Conservation (phyloP, 2,329 filamentous ascomycete genomes). For the Pseudogymnoascus sp. region DNA sequence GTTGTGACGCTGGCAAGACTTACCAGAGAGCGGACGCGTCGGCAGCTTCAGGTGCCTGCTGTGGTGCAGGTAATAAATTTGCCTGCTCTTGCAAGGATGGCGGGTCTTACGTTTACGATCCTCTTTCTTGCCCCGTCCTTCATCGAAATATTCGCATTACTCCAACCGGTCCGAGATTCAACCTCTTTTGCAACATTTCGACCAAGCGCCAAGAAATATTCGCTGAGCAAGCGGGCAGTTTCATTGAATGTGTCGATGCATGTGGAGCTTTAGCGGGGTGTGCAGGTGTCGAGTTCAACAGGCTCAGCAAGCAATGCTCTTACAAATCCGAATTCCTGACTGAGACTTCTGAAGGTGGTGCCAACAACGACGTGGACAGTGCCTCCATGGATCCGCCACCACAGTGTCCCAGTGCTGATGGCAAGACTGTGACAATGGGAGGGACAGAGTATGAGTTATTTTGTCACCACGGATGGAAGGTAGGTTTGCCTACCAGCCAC, state of each 20-base stretch:
- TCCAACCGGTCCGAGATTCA: neutral
- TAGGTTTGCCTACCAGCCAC: neutral
- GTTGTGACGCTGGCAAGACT: neutral
- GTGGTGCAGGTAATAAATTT: neutral
- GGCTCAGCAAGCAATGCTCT: neutral
- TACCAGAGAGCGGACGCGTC: neutral
- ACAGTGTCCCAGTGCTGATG: neutral
- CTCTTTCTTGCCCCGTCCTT: neutral
- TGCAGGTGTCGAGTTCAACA: neutral
- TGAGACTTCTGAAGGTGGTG: neutral
- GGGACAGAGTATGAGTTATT: neutral
- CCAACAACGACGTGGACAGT: neutral
- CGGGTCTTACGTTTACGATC: neutral
- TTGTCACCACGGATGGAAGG: neutral
- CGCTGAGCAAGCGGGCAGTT: neutral
- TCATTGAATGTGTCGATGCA: neutral
- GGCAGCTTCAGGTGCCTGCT: neutral
- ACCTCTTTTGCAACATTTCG: neutral
- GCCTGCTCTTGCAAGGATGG: neutral
- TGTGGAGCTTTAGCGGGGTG: neutral
- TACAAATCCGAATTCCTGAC: neutral
- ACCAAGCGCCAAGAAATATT: neutral
- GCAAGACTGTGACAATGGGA: neutral
- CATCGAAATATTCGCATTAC: neutral
- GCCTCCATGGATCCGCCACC: neutral